These are phyloP conservation scores for Polyporus tsugae DNA, from an alignment of 1,284 basidiomycete genomes.

Conservation along the genomic window DNA sequence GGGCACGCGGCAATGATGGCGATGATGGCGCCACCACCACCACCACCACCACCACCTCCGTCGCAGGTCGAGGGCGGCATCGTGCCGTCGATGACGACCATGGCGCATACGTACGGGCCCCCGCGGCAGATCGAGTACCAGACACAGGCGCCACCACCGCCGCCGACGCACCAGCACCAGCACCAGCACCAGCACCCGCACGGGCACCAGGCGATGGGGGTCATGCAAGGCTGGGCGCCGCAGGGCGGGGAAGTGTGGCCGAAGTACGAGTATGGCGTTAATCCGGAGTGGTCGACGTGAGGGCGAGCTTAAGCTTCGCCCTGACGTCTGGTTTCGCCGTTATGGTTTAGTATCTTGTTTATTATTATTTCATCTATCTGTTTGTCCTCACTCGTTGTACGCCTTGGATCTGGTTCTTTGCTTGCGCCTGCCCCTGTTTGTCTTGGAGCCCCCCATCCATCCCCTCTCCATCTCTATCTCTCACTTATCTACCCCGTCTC, in stretches of 20 bases:
- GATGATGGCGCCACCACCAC: constrained; percentile 18
- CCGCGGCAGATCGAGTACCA: constrained; percentile 22
- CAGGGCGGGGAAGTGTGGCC: constrained; percentile 27
- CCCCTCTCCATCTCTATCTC: constrained; percentile 1
- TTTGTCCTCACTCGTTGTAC: constrained; percentile 3
- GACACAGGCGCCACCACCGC: constrained; percentile 23
- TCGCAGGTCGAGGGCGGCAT: constrained; percentile 12
- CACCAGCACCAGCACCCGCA: constrained; percentile 28
- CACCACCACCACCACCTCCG: constrained; percentile 6
- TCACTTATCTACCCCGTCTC: neutral
- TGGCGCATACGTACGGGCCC: constrained; percentile 17
- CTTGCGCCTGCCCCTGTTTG: neutral
- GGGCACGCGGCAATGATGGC: constrained; percentile 27
- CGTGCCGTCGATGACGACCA: constrained; percentile 25
- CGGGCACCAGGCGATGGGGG: constrained; percentile 17
- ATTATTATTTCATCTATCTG: constrained; percentile 23
- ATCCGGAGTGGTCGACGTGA: constrained; percentile 12
- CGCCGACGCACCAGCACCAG: neutral
- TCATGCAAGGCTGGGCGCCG: constrained; percentile 26
- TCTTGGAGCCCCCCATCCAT: neutral
- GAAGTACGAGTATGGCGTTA: constrained; percentile 26
- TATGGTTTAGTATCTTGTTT: constrained; percentile 5
- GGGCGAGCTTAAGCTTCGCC: constrained; percentile 5
- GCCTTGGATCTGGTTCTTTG: constrained; percentile 8
- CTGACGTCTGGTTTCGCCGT: neutral